Percentiles rank a stretch among this genome's conserved stretches.
phyloP scores from a whole-genome alignment of 176 grass and related monocot species.

The Rhynchospora breviuscula region DNA sequence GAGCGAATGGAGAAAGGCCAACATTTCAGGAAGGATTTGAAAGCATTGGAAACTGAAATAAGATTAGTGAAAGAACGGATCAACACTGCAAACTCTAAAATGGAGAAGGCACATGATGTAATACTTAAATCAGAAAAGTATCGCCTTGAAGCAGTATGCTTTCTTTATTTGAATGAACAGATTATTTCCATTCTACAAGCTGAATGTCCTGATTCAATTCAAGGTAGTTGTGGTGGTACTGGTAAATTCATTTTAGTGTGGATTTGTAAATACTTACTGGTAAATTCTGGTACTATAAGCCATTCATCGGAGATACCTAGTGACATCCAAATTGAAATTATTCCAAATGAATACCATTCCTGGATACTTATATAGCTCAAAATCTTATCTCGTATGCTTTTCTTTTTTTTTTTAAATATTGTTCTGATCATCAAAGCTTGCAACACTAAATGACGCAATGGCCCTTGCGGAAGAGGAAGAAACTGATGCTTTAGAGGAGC shows the following conservation, averaged over 20 bases:
- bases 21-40: constrained; percentile 5
- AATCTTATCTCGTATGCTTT: neutral
- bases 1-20: neutral
- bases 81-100: neutral
- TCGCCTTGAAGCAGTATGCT: neutral
- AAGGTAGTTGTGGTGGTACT: neutral
- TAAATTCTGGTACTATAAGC: neutral
- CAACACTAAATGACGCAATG: neutral
- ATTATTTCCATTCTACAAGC: neutral
- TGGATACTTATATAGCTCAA: neutral
- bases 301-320: neutral
- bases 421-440: neutral
- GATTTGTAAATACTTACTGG: neutral
- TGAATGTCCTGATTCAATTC: neutral
- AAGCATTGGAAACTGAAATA: neutral
- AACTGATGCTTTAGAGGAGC: neutral
- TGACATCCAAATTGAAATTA: neutral
- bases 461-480: neutral
- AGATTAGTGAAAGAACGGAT: neutral
- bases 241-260: neutral
- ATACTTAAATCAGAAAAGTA: neutral
- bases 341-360: neutral
- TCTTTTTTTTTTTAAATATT: neutral
- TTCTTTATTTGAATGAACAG: neutral
- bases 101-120: neutral